Percentiles rank a stretch among this genome's conserved stretches.
phyloP scores from a whole-genome alignment of 2,329 filamentous ascomycete genomes.

The Pezicula neosporulosa region DNA sequence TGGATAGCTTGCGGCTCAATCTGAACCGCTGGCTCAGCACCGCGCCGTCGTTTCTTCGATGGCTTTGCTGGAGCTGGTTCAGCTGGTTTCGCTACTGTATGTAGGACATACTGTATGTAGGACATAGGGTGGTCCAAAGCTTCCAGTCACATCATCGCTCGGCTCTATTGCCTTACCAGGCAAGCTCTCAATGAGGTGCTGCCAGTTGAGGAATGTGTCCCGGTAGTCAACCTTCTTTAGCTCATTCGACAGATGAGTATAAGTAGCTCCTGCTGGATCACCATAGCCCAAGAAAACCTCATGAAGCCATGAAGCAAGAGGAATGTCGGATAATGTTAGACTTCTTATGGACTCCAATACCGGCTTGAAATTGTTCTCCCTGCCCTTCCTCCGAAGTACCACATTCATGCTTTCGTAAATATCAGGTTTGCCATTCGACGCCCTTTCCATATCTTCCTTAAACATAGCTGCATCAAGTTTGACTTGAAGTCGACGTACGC shows the following conservation, averaged over 20 bases:
- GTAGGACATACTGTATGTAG: constrained; percentile 78
- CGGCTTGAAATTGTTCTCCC: constrained; percentile 97
- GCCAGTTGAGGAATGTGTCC: constrained; percentile 94
- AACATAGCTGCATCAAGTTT: constrained; percentile 79
- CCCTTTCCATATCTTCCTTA: constrained; percentile 67
- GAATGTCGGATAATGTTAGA: constrained; percentile 79
- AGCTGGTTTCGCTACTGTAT: constrained; percentile 55
- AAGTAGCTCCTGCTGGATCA: constrained; percentile 83
- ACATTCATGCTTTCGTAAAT: constrained; percentile 85
- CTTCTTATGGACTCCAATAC: constrained; percentile 88
- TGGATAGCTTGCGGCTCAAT: constrained; percentile 65
- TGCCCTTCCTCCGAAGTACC: constrained; percentile 74
- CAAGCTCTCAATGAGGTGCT: constrained; percentile 85
- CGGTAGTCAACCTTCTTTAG: constrained; percentile 81
- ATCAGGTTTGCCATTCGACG: constrained; percentile 65
- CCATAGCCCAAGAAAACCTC: constrained; percentile 98
- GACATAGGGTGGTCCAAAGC: constrained; percentile 85
- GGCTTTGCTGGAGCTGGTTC: constrained; percentile 51
- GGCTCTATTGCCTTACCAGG: constrained; percentile 86
- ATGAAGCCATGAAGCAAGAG: constrained; percentile 86
- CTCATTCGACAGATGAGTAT: constrained; percentile 76
- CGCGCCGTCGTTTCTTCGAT: constrained; percentile 84
- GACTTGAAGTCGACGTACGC: constrained; percentile 69
- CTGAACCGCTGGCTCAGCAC: constrained; percentile 64
- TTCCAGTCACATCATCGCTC: constrained; percentile 64